phyloP scores from a whole-genome alignment of 2,329 filamentous ascomycete species.

The Lecanicillium sp. region DNA sequence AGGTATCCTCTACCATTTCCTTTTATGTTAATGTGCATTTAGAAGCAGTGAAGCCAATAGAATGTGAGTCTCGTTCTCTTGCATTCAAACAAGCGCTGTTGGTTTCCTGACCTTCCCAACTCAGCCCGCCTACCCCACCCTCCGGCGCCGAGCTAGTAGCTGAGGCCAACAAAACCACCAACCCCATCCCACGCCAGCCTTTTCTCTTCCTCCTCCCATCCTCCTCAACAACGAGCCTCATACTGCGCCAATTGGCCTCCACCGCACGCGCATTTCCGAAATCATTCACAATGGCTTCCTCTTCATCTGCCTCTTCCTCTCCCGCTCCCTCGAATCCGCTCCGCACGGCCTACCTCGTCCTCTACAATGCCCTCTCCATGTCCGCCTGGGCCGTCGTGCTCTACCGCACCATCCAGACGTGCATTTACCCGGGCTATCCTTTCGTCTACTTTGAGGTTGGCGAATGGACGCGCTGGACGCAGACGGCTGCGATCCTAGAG shows the following conservation, averaged over 20 bases:
- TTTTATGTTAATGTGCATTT: too few species aligned
- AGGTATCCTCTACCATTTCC: too few species aligned
- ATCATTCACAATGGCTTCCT: not conserved
- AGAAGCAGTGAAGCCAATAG: too few species aligned
- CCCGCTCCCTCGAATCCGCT: constrained; percentile 22
- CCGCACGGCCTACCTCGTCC: constrained; percentile 64
- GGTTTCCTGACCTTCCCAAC: too few species aligned
- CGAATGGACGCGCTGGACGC: constrained; percentile 66
- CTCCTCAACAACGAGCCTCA: too few species aligned
- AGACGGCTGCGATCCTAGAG: constrained; percentile 77
- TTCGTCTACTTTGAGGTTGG: constrained; percentile 55
- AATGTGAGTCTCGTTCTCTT: too few species aligned
- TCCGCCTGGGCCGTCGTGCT: constrained; percentile 73
- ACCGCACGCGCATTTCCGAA: too few species aligned
- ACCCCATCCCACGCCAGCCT: not conserved
- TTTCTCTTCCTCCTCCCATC: not conserved
- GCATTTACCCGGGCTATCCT: constrained; percentile 44
- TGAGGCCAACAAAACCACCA: not conserved
- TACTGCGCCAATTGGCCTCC: not conserved
- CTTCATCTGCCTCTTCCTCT: constrained; percentile 13
- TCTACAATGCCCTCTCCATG: constrained; percentile 77
- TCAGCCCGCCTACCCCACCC: too few species aligned
- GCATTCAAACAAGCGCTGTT: too few species aligned
- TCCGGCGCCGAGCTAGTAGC: too few species aligned
- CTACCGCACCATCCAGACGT: constrained; percentile 50